Conservation (phyloP, 1,284 basidiomycete species). For the Cronartium ribicola region DNA sequence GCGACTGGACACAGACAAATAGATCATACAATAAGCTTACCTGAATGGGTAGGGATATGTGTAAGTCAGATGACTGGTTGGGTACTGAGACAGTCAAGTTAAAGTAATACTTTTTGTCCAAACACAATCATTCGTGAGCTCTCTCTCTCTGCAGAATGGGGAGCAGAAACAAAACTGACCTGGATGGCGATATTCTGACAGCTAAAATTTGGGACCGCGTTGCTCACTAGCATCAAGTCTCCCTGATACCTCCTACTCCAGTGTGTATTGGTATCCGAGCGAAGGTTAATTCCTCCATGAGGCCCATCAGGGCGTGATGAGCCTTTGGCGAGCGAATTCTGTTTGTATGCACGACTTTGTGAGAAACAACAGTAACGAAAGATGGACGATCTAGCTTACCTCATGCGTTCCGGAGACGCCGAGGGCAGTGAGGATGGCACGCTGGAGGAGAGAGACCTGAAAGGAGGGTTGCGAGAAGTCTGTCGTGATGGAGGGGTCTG, state of each 20-base stretch:
- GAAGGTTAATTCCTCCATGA: not conserved
- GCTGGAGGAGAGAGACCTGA: not conserved
- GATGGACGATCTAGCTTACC: not conserved
- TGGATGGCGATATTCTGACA: slow-evolving; percentile 20
- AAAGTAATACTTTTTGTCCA: slow-evolving; percentile 8
- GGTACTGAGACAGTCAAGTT: slow-evolving; percentile 13
- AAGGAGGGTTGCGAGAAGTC: slow-evolving; percentile 3
- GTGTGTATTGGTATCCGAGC: not conserved
- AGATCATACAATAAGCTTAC: slow-evolving; percentile 3
- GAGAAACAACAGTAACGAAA: not conserved
- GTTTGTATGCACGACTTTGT: not conserved
- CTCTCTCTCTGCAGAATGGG: not conserved
- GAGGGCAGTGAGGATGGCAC: not conserved
- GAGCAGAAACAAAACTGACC: not conserved
- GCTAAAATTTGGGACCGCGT: not conserved
- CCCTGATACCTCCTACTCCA: slow-evolving; percentile 15
- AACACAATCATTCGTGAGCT: not conserved
- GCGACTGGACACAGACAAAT: not conserved
- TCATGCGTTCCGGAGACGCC: slow-evolving; percentile 6
- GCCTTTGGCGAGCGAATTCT: slow-evolving; percentile 7
- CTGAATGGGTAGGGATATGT: slow-evolving; percentile 14
- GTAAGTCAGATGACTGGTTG: not conserved
- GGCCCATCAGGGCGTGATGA: not conserved
- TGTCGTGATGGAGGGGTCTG: not conserved
- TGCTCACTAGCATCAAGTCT: not conserved